Evolutionary conservation across 768 basidiomycete species (phyloP).

Genomic region (Macrocybe gigantea): DNA sequence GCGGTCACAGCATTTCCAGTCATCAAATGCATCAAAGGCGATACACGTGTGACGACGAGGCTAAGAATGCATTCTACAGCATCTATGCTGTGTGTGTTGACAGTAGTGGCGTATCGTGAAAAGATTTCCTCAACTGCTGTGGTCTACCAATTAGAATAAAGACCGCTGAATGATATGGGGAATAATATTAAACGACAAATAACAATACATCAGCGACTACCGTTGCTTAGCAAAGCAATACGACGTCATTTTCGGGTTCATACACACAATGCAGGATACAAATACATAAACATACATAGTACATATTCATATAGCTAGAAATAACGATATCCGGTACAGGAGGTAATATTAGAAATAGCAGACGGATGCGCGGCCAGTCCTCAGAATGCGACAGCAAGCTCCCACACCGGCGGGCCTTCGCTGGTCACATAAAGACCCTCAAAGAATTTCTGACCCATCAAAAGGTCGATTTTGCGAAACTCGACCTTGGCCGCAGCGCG

Average conservation of each 20-base stretch:
- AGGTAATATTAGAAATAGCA: background rate
- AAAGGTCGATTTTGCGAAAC: conserved; percentile 51
- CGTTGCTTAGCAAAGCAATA: background rate
- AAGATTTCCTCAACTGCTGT: too few relatives aligned
- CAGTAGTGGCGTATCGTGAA: too few relatives aligned
- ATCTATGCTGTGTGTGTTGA: too few relatives aligned
- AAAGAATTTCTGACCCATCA: conserved; percentile 40
- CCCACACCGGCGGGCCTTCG: conserved; percentile 37
- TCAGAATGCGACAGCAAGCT: conserved; percentile 27
- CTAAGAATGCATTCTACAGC: too few relatives aligned
- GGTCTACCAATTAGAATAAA: too few relatives aligned
- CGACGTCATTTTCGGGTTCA: background rate
- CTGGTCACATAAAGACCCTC: conserved; percentile 43
- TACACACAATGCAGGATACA: background rate
- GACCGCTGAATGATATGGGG: too few relatives aligned
- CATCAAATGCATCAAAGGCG: too few relatives aligned
- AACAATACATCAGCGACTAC: too few relatives aligned
- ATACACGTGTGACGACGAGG: too few relatives aligned
- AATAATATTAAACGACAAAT: too few relatives aligned
- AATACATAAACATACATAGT: background rate
- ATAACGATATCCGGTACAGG: background rate
- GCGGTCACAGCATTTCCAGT: too few relatives aligned
- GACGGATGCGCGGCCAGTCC: background rate
- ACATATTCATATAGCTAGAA: background rate
- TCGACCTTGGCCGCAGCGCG: conserved; percentile 14